A percentile compares a stretch with the other conserved stretches of the same genome.
Evolutionary conservation across 352 stramenopile genomes (phyloP).

Genomic region (Phytophthora melonis): DNA sequence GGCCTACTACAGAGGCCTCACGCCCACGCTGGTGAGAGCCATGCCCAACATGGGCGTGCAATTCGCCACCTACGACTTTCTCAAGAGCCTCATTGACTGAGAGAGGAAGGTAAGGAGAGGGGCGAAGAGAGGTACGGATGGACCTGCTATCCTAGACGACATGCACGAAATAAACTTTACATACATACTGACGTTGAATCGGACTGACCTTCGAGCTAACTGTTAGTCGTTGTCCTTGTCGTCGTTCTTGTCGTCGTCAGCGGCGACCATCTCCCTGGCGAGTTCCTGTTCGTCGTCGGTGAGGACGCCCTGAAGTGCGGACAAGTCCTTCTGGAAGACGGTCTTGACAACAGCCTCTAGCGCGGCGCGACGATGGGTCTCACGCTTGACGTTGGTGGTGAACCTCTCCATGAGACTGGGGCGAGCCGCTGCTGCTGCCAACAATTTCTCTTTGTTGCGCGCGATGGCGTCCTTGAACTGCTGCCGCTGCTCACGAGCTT

Average conservation of each 20-base stretch:
- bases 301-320: conserved; percentile 67
- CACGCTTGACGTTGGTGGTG: conserved; percentile 70
- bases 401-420: conserved; percentile 85
- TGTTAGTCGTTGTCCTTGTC: conserved; percentile 20
- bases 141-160: not conserved
- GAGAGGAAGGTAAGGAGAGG: not conserved
- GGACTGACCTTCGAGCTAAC: not conserved
- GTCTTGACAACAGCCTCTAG: conserved; percentile 77
- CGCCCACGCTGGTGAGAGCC: conserved; percentile 81
- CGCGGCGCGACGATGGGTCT: conserved; percentile 73
- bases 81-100: conserved; percentile 59
- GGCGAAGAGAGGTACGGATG: too few species aligned
- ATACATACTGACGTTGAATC: not conserved
- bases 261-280: conserved; percentile 57
- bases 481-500: conserved; percentile 62
- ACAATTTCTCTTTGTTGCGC: conserved; percentile 71
- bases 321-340: conserved; percentile 73
- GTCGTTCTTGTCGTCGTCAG: conserved; percentile 23
- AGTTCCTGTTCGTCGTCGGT: conserved; percentile 78
- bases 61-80: conserved; percentile 87
- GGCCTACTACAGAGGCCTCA: conserved; percentile 80
- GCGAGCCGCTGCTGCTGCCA: conserved; percentile 51
- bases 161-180: not conserved
- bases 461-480: conserved; percentile 70
- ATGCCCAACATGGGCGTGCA: conserved; percentile 91